Conservation (phyloP, 78 protist species). For the Creolimax fragrantissima region DNA sequence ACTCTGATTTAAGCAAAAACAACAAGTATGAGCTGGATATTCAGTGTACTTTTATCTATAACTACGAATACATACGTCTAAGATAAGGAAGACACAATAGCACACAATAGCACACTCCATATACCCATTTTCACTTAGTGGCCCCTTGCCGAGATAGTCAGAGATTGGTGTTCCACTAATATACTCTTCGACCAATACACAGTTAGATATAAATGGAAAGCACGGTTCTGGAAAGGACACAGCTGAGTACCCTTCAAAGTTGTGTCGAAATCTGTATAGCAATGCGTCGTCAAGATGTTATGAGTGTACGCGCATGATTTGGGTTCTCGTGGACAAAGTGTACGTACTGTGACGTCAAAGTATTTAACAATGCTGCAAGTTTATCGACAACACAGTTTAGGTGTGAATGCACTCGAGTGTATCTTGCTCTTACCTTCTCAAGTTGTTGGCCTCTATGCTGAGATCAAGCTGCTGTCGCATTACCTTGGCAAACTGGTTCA, state of each 20-base stretch:
- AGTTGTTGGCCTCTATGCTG: conserved; percentile 23
- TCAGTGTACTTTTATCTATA: background rate
- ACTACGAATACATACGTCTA: no score
- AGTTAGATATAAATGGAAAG: background rate
- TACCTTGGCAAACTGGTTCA: background rate
- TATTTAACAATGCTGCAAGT: no score
- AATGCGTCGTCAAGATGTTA: no score
- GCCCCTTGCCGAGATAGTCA: background rate
- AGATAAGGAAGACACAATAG: no score
- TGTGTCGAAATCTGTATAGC: background rate
- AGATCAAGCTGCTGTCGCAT: conserved; percentile 25
- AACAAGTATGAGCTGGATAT: no score
- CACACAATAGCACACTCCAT: no score
- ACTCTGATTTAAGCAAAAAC: background rate
- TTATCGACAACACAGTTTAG: no score
- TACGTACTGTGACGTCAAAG: background rate
- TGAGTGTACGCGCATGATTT: background rate
- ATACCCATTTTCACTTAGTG: no score
- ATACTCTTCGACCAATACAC: conserved; percentile 20
- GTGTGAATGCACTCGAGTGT: no score
- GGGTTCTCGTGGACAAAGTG: background rate
- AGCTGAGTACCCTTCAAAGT: background rate
- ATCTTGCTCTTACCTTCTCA: background rate
- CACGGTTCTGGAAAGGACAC: background rate
- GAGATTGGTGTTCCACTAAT: background rate